phyloP scores from a whole-genome alignment of 2,329 filamentous ascomycete species.

The Aspergillus cejpii region DNA sequence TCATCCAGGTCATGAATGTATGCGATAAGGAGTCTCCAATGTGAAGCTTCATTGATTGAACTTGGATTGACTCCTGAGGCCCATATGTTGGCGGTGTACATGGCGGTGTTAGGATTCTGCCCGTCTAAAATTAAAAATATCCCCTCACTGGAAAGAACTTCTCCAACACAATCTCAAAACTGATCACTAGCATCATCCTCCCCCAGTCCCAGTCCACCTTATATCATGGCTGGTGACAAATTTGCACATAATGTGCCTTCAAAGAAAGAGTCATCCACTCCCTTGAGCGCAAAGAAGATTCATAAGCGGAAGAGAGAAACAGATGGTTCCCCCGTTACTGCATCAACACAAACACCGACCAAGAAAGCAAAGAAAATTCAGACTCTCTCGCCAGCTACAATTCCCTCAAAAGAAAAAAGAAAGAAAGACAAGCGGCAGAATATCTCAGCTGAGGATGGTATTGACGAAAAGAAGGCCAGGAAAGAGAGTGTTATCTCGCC shows the following conservation, averaged over 20 bases:
- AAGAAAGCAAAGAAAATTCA: slow-evolving; percentile 36
- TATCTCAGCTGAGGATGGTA: slow-evolving; percentile 21
- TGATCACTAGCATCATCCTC: neutral
- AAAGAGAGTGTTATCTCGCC: slow-evolving; percentile 27
- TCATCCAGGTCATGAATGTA: neutral
- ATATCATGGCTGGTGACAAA: slow-evolving; percentile 43
- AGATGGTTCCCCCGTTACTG: slow-evolving; percentile 20
- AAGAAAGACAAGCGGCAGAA: slow-evolving; percentile 22
- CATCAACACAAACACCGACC: slow-evolving; percentile 26
- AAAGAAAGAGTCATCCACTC: slow-evolving; percentile 14
- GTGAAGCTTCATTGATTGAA: neutral
- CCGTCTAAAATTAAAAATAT: slow-evolving; percentile 18
- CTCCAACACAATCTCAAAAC: slow-evolving; percentile 12
- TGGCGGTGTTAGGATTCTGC: slow-evolving; percentile 22
- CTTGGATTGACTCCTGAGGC: slow-evolving; percentile 5
- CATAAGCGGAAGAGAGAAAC: slow-evolving; percentile 33
- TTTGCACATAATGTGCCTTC: slow-evolving; percentile 45
- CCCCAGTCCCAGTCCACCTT: slow-evolving; percentile 16
- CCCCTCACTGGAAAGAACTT: slow-evolving; percentile 19
- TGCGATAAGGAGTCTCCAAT: too few relatives aligned
- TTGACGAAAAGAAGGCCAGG: slow-evolving; percentile 27
- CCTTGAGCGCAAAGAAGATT: slow-evolving; percentile 20
- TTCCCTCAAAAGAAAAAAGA: slow-evolving; percentile 29
- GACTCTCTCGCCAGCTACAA: slow-evolving; percentile 12
- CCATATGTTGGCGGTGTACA: slow-evolving; percentile 14